These are phyloP conservation scores for Draba incana DNA, from an alignment of 345 rosid genomes.

Conservation along the genomic window DNA sequence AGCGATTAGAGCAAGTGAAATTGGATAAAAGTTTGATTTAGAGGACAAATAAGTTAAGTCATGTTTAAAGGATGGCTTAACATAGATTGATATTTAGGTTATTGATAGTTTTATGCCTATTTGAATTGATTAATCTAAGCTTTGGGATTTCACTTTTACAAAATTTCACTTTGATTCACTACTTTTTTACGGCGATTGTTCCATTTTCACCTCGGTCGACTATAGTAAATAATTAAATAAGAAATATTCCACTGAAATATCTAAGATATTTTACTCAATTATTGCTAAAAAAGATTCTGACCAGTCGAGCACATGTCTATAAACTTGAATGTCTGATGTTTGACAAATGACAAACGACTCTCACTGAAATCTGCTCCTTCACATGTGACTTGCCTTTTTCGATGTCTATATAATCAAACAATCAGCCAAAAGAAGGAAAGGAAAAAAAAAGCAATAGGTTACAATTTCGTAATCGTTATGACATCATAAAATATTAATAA, in stretches of 20 bases:
- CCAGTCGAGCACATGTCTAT: slow-evolving; percentile 27
- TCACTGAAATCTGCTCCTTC: slow-evolving; percentile 27
- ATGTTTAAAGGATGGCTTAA: too few relatives aligned
- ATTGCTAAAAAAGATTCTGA: slow-evolving; percentile 27
- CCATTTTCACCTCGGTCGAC: background rate
- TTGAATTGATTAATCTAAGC: background rate
- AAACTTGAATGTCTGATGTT: slow-evolving; percentile 21
- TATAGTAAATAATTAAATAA: background rate
- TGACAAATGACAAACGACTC: slow-evolving; percentile 32
- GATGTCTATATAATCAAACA: slow-evolving; percentile 8
- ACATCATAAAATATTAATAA: slow-evolving; percentile 1
- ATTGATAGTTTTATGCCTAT: background rate
- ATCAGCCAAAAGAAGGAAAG: background rate
- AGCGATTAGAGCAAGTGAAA: background rate
- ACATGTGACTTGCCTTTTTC: slow-evolving; percentile 36
- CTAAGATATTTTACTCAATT: slow-evolving; percentile 41
- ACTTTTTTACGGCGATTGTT: background rate
- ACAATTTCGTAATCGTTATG: background rate
- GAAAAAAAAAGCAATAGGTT: background rate
- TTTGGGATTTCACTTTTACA: background rate
- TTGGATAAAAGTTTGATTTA: background rate
- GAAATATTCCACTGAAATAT: slow-evolving; percentile 18
- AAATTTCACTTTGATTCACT: background rate
- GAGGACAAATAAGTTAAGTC: background rate
- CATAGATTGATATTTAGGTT: background rate